phyloP scores from a whole-genome alignment of 1,284 basidiomycete species.

The Fomitopsis pinicola region DNA sequence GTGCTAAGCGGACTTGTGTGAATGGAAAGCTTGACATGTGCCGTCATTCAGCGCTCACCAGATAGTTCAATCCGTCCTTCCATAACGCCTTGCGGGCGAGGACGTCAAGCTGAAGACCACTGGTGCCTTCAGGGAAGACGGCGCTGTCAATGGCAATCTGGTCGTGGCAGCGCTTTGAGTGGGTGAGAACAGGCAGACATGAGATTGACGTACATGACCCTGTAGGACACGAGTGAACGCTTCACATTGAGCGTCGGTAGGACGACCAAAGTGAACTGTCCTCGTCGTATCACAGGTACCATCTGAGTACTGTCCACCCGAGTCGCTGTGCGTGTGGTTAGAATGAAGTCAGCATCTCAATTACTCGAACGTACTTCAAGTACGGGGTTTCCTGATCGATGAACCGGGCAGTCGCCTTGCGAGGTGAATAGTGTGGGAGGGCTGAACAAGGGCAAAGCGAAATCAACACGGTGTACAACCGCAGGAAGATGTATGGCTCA shows the following conservation, averaged over 20 bases:
- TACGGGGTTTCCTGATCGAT: slow-evolving; percentile 83
- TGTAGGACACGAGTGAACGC: slow-evolving; percentile 95
- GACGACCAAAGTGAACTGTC: slow-evolving; percentile 85
- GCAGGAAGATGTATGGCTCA: slow-evolving; percentile 18
- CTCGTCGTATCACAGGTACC: slow-evolving; percentile 94
- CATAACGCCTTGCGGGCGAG: slow-evolving; percentile 83
- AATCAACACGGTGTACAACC: neutral
- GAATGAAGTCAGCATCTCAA: slow-evolving; percentile 2
- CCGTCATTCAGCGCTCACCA: slow-evolving; percentile 38
- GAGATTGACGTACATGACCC: slow-evolving; percentile 71
- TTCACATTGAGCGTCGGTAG: slow-evolving; percentile 77
- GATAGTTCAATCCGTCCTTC: slow-evolving; percentile 85
- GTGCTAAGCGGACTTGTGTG: slow-evolving; percentile 45
- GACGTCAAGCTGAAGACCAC: slow-evolving; percentile 77
- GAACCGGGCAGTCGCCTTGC: slow-evolving; percentile 61
- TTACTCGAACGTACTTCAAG: slow-evolving; percentile 64
- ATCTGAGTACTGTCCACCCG: slow-evolving; percentile 86
- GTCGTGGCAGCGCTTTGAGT: slow-evolving; percentile 11
- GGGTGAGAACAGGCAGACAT: slow-evolving; percentile 1
- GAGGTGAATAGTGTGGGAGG: slow-evolving; percentile 88
- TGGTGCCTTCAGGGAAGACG: slow-evolving; percentile 86
- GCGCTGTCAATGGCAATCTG: slow-evolving; percentile 89
- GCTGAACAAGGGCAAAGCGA: slow-evolving; percentile 37
- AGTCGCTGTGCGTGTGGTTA: slow-evolving; percentile 53
- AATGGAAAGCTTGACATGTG: slow-evolving; percentile 1